Evolutionary conservation across 495 filamentous ascomycete species (phyloP).

Genomic region (Aspergillus indologenus): DNA sequence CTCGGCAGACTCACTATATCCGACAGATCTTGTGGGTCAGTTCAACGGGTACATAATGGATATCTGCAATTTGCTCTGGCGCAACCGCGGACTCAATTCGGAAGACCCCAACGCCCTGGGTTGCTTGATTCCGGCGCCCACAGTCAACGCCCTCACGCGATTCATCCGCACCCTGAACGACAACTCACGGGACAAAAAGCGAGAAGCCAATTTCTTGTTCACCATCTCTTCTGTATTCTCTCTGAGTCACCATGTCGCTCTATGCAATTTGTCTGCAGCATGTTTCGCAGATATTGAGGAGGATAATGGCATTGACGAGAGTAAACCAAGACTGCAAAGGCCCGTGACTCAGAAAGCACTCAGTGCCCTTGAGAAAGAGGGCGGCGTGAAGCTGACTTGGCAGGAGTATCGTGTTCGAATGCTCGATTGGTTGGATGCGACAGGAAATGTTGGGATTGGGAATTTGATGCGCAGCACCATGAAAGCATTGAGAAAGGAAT

Average conservation of each 20-base stretch:
- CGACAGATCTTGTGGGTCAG: constrained; percentile 53
- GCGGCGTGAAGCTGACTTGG: constrained; percentile 67
- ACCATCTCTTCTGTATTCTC: constrained; percentile 60
- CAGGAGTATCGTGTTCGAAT: constrained; percentile 74
- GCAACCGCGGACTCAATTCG: constrained; percentile 66
- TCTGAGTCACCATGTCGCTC: constrained; percentile 63
- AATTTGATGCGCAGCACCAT: constrained; percentile 82
- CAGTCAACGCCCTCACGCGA: constrained; percentile 45
- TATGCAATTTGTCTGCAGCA: constrained; percentile 64
- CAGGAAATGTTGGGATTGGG: constrained; percentile 63
- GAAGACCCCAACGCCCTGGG: constrained; percentile 69
- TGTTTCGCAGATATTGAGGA: constrained; percentile 59
- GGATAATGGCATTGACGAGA: constrained; percentile 53
- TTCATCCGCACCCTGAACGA: constrained; percentile 45
- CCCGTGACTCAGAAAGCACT: constrained; percentile 71
- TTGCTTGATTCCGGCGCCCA: constrained; percentile 58
- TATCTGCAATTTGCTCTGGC: constrained; percentile 82
- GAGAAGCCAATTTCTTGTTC: constrained; percentile 40
- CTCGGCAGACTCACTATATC: constrained; percentile 40
- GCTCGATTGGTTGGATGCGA: constrained; percentile 63
- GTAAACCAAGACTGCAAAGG: constrained; percentile 61
- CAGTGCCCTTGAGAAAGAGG: constrained; percentile 58
- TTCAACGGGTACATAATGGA: constrained; percentile 93
- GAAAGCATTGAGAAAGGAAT: constrained; percentile 59
- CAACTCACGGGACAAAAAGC: constrained; percentile 30